Evolutionary conservation across 2,329 filamentous ascomycete genomes (phyloP).

Genomic region (Sclerotinia minor): DNA sequence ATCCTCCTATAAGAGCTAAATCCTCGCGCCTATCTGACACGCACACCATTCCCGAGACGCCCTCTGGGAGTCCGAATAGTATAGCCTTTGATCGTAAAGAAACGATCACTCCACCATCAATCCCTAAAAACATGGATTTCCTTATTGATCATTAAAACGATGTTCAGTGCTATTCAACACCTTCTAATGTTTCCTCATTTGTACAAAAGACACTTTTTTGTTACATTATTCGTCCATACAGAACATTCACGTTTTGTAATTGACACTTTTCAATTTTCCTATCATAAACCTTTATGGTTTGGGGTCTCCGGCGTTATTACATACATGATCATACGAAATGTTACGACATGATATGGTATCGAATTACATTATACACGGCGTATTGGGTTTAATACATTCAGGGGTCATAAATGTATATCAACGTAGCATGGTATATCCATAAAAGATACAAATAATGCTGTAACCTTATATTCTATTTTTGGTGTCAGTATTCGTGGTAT

Average conservation of each 20-base stretch:
- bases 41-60: neutral
- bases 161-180: neutral
- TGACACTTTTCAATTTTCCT: conserved; percentile 3
- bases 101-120: conserved; percentile 14
- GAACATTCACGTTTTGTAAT: conserved; percentile 2
- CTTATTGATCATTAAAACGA: neutral
- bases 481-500: neutral
- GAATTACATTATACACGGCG: conserved; percentile 16
- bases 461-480: conserved; percentile 1
- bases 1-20: neutral
- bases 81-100: neutral
- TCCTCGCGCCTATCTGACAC: conserved; percentile 15
- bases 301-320: conserved; percentile 22
- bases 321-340: conserved; percentile 19
- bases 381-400: conserved; percentile 18
- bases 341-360: conserved; percentile 16
- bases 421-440: neutral
- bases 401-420: neutral
- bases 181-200: conserved; percentile 6
- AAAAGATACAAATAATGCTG: conserved; percentile 15
- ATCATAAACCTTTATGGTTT: neutral
- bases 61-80: neutral
- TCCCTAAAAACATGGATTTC: neutral
- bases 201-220: conserved; percentile 16
- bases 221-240: conserved; percentile 4